A percentile compares a stretch with the other conserved stretches of the same genome.
Conservation (phyloP, 1,284 basidiomycete species). For the Irpex sp. region DNA sequence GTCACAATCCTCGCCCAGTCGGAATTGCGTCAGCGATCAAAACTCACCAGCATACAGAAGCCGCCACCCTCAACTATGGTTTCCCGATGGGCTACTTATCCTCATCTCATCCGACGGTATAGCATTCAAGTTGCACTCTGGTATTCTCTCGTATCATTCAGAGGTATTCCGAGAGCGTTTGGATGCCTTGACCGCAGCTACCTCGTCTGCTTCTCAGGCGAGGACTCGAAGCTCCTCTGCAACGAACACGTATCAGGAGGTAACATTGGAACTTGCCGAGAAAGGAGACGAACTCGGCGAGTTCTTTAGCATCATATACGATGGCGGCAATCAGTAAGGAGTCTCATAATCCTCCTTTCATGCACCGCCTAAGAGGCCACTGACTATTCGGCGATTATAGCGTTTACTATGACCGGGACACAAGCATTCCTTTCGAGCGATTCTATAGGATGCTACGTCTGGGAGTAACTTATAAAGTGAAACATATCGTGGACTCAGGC, state of each 20-base stretch:
- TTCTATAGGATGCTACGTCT: not conserved
- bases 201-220: not conserved
- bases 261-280: not conserved
- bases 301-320: constrained; percentile 4
- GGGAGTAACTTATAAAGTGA: not conserved
- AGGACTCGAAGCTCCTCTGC: not conserved
- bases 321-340: not conserved
- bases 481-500: not conserved
- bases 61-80: constrained; percentile 6
- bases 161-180: not conserved
- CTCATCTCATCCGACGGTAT: constrained; percentile 2
- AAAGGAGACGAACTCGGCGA: constrained; percentile 1
- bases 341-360: not conserved
- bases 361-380: too few relatives aligned
- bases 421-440: not conserved
- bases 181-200: not conserved
- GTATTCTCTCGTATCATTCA: constrained; percentile 3
- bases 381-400: too few relatives aligned
- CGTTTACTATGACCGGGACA: not conserved
- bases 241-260: not conserved
- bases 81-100: constrained; percentile 10
- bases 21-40: not conserved
- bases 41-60: not conserved
- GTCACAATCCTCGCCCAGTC: not conserved
- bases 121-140: constrained; percentile 1